Base-by-base conservation (phyloP, 352 stramenopile species). In the Aphanomyces euteiches region DNA sequence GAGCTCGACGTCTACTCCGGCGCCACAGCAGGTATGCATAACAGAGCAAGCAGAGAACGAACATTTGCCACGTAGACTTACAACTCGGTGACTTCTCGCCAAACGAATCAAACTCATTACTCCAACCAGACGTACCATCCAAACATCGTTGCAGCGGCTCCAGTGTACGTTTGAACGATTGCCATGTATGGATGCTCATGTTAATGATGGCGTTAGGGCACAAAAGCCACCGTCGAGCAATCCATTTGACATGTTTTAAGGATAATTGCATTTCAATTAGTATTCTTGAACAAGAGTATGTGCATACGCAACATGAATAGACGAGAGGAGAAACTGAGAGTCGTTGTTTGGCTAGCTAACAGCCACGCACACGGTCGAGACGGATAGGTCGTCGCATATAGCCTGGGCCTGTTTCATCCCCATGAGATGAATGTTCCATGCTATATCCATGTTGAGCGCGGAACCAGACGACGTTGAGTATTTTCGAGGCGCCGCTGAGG, bases 161-260 rank as follows among this genome's bases (percentile, higher is more conserved):
- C 54, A 43, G 54, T 61, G 54, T 61, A 61, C 17, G 54, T 40
- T 37, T 61, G 54, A 45, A 61, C 17, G 54, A n/a, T 37, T 7
- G 19, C 19, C 28, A 1, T 37, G 15, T 13, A 13, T n/a, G 39
- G 15, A n/a, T 7, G 19, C 3, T 8, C 34, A 43, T 61, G 50
- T 61, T 40, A 7, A 39, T 40, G 54, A 61, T 39, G 7, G 1
- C 17, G 2, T 17, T 61, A 61, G 54, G 43, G 37, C 19, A 12
- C 54, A 61, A 61, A 61, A 61, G 37, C 13, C 54, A 59, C 17
- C 43, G 37, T 63, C 64, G 47, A 70, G 13, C 39, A 70, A 70
- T 37, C 64, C 64, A 7, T 70, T 70, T 15, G 64, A 70, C 21
- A 70, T 70, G 64, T 70, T 70, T 63, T 70, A 64, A 70, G 39